Conservation (phyloP, 2,329 filamentous ascomycete species). For the Clarireedia homoeocarpa region DNA sequence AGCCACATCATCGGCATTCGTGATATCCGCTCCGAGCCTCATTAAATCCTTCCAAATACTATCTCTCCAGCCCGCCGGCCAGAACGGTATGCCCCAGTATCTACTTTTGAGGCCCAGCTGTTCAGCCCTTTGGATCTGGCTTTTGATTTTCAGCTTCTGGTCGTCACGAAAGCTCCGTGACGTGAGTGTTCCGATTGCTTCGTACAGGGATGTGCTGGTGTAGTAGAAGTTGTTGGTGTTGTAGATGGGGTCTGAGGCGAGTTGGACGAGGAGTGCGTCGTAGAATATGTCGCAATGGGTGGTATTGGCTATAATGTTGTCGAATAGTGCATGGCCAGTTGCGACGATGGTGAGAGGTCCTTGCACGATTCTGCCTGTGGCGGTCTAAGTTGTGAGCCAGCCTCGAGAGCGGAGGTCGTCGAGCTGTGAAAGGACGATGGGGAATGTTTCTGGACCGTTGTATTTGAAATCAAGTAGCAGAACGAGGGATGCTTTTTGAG, state of each 20-base stretch:
- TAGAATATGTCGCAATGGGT: slow-evolving; percentile 40
- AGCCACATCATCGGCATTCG: not conserved
- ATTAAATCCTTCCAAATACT: not conserved
- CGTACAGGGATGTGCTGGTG: slow-evolving; percentile 17
- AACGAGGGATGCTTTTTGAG: slow-evolving; percentile 20
- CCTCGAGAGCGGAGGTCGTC: slow-evolving; percentile 33
- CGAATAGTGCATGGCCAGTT: slow-evolving; percentile 40
- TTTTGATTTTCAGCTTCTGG: slow-evolving; percentile 19
- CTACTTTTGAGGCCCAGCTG: not conserved
- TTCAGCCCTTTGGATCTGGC: slow-evolving; percentile 5
- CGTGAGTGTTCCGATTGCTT: not conserved
- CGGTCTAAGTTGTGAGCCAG: slow-evolving; percentile 32
- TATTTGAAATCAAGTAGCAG: slow-evolving; percentile 47
- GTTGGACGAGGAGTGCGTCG: slow-evolving; percentile 36
- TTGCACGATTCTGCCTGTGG: slow-evolving; percentile 26
- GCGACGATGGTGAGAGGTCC: slow-evolving; percentile 43
- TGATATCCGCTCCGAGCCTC: not conserved
- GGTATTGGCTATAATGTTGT: slow-evolving; percentile 24
- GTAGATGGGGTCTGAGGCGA: slow-evolving; percentile 12
- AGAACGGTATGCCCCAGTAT: not conserved
- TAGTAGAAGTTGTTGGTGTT: slow-evolving; percentile 25
- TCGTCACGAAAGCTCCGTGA: slow-evolving; percentile 9
- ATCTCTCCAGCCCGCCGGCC: not conserved
- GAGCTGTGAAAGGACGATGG: slow-evolving; percentile 33
- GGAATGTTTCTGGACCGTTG: slow-evolving; percentile 31